phyloP scores from a whole-genome alignment of 306 rosid species.

The Sicyos edulis region DNA sequence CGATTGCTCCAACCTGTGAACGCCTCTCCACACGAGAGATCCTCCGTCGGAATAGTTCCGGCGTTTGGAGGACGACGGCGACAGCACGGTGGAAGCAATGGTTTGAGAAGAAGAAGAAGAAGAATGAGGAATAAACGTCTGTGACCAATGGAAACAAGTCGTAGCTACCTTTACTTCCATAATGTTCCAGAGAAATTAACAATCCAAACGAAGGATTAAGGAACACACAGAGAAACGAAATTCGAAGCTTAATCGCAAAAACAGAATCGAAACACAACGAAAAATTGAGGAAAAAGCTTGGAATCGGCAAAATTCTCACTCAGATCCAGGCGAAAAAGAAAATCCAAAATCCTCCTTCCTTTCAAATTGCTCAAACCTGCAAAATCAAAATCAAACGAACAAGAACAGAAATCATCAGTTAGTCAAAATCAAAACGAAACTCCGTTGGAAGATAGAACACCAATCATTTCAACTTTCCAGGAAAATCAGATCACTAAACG shows the following conservation, averaged over 20 bases:
- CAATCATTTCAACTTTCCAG: conserved; percentile 6
- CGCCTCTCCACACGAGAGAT: conserved; percentile 31
- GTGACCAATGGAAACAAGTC: conserved; percentile 20
- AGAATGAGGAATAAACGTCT: conserved; percentile 17
- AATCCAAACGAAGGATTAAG: conserved; percentile 6
- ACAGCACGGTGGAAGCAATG: conserved; percentile 15
- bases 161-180: conserved; percentile 23
- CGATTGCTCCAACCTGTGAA: conserved; percentile 34
- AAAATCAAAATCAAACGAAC: neutral
- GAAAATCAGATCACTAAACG: conserved; percentile 14
- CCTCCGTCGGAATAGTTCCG: conserved; percentile 21
- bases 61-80: conserved; percentile 12
- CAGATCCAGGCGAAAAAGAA: neutral
- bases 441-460: neutral
- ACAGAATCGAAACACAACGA: neutral
- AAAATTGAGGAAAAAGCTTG: neutral
- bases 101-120: conserved; percentile 19
- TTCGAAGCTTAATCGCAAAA: conserved; percentile 11
- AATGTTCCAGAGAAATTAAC: conserved; percentile 4
- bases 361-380: neutral
- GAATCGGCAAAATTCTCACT: neutral
- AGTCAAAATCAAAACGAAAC: neutral
- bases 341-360: neutral
- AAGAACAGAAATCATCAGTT: no score
- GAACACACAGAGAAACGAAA: neutral